A percentile compares a stretch with the other conserved stretches of the same genome.
phyloP scores from a whole-genome alignment of 768 basidiomycete species.

The Tricholoma flavovirens region DNA sequence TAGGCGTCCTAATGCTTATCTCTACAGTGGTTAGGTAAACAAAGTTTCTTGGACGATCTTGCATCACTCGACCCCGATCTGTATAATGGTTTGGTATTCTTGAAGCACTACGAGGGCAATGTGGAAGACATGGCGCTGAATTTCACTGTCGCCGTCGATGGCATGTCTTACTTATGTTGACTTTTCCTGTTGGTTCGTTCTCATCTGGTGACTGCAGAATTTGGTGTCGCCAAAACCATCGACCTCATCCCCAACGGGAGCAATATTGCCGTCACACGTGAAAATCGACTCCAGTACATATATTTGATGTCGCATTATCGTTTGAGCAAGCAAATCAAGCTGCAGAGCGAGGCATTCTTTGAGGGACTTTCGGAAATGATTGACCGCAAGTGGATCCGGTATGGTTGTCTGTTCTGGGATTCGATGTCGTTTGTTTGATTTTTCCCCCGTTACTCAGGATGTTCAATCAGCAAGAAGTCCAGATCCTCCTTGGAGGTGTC shows the following conservation, averaged over 20 bases:
- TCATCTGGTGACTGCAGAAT: conserved; percentile 43
- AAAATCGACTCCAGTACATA: conserved; percentile 89
- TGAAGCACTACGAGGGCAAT: conserved; percentile 87
- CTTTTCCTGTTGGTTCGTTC: background rate
- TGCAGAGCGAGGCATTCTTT: conserved; percentile 83
- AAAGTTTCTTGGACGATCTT: conserved; percentile 90
- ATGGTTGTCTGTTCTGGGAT: conserved; percentile 9
- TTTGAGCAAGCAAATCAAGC: conserved; percentile 82
- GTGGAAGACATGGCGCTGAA: conserved; percentile 86
- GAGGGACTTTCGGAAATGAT: conserved; percentile 91
- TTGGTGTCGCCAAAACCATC: conserved; percentile 68
- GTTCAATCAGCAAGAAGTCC: conserved; percentile 97
- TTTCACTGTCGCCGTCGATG: conserved; percentile 84
- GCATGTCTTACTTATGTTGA: conserved; percentile 33
- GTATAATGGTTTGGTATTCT: conserved; percentile 85
- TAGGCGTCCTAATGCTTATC: background rate
- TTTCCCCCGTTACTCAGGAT: conserved; percentile 48
- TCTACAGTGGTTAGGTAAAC: conserved; percentile 80
- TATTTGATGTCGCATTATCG: conserved; percentile 84
- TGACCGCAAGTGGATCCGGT: conserved; percentile 84
- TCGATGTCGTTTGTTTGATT: background rate
- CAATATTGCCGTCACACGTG: conserved; percentile 78
- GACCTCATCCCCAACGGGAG: conserved; percentile 81
- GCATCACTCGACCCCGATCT: conserved; percentile 87
- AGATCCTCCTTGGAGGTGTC: conserved; percentile 85